phyloP scores from a whole-genome alignment of 192 early-diverging fungal genomes.

The Coemansia sp. region DNA sequence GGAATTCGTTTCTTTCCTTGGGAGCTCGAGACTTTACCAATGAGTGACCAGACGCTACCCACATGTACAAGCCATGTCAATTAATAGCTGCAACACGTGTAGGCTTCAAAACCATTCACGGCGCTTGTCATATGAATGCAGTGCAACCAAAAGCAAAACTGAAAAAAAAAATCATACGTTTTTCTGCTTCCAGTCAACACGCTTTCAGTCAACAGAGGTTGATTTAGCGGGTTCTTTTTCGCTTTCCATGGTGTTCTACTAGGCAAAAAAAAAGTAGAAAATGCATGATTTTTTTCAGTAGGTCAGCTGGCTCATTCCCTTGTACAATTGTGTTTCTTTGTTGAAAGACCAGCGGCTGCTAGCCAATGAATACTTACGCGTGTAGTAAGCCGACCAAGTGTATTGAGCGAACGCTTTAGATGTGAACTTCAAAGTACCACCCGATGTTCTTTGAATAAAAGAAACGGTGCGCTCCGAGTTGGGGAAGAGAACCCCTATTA shows the following conservation, averaged over 20 bases:
- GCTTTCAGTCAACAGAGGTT: background rate
- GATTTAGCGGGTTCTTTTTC: background rate
- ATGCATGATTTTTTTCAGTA: background rate
- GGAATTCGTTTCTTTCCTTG: background rate
- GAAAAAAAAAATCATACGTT: background rate
- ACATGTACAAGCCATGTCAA: too few relatives aligned
- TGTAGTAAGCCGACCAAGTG: background rate
- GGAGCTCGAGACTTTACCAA: background rate
- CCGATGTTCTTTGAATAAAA: background rate
- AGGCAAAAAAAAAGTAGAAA: background rate
- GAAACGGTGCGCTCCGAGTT: background rate
- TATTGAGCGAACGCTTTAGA: background rate
- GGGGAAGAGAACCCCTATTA: background rate
- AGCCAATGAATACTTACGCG: background rate
- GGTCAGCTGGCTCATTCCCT: background rate
- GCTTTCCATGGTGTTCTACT: background rate
- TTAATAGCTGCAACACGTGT: background rate
- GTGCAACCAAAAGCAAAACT: background rate
- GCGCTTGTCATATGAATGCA: background rate
- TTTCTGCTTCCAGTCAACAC: background rate
- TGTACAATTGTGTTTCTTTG: background rate
- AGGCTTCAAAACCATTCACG: background rate
- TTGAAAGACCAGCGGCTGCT: background rate
- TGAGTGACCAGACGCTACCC: too few relatives aligned
- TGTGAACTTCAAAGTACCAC: constrained; percentile 5